Conservation (phyloP, 2,329 filamentous ascomycete genomes). For the Pseudocercospora macadamiae region DNA sequence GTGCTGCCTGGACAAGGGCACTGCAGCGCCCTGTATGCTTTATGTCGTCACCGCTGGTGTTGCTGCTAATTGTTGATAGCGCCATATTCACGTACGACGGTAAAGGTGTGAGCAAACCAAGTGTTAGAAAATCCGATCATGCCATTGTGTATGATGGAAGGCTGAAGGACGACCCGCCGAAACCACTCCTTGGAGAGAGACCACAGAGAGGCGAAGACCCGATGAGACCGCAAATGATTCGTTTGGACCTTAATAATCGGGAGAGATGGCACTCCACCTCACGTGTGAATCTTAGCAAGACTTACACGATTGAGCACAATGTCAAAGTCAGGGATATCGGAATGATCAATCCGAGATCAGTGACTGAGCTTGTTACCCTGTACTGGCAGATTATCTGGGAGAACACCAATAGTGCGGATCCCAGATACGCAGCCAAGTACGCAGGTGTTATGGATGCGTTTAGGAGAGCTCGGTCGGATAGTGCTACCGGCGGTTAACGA, state of each 20-base stretch:
- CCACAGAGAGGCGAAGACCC: not conserved
- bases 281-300: constrained; percentile 15
- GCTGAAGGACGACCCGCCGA: not conserved
- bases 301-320: constrained; percentile 21
- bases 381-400: not conserved
- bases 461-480: too few species aligned
- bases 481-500: too few species aligned
- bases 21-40: too few species aligned
- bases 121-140: not conserved
- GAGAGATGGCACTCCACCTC: constrained; percentile 1
- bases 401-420: not conserved
- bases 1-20: not conserved
- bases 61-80: not conserved
- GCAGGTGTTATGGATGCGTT: not conserved
- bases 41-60: not conserved
- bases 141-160: not conserved
- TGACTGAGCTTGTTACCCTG: not conserved
- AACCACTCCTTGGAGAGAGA: not conserved
- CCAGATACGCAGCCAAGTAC: not conserved
- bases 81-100: constrained; percentile 1
- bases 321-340: constrained; percentile 12
- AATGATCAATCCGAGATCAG: not conserved
- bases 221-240: constrained; percentile 11
- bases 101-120: not conserved
- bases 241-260: constrained; percentile 5